Evolutionary conservation across 2,329 filamentous ascomycete genomes (phyloP).

Genomic region (Thielaviopsis euricoi): DNA sequence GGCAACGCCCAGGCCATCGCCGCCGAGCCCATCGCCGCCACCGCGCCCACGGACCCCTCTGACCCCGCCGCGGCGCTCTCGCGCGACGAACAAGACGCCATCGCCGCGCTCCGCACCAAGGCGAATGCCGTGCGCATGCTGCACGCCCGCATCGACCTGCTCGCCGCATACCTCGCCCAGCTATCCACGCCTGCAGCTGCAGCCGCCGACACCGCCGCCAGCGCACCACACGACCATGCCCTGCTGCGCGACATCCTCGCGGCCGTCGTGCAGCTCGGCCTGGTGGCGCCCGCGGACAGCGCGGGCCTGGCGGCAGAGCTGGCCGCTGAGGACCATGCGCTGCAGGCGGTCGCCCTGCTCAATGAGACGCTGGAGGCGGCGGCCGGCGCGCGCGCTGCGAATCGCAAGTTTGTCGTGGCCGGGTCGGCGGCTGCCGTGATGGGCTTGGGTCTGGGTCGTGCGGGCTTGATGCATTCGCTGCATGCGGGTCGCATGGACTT

Average conservation of each 20-base stretch:
- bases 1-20: constrained; percentile 56
- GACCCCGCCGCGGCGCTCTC: constrained; percentile 21
- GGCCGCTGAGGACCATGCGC: constrained; percentile 67
- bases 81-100: constrained; percentile 42
- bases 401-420: constrained; percentile 53
- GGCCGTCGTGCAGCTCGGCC: constrained; percentile 64
- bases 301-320: constrained; percentile 53
- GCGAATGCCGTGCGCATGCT: constrained; percentile 91
- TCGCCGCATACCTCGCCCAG: constrained; percentile 59
- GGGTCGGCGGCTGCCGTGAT: constrained; percentile 16
- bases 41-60: constrained; percentile 15
- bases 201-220: constrained; percentile 16
- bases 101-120: constrained; percentile 61
- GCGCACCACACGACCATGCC: constrained; percentile 37
- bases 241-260: constrained; percentile 81
- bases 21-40: constrained; percentile 13
- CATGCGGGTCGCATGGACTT: no score
- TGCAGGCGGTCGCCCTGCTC: constrained; percentile 60
- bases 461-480: no score
- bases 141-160: constrained; percentile 55
- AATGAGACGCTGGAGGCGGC: constrained; percentile 59
- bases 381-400: constrained; percentile 53
- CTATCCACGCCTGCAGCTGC: constrained; percentile 36
- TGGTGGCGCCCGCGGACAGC: constrained; percentile 57
- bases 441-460: background rate